Evolutionary conservation across 1,139 yeast species (phyloP), one percentile per base, ranked within the genome.

Genomic region (Taphrina pruni): DNA sequence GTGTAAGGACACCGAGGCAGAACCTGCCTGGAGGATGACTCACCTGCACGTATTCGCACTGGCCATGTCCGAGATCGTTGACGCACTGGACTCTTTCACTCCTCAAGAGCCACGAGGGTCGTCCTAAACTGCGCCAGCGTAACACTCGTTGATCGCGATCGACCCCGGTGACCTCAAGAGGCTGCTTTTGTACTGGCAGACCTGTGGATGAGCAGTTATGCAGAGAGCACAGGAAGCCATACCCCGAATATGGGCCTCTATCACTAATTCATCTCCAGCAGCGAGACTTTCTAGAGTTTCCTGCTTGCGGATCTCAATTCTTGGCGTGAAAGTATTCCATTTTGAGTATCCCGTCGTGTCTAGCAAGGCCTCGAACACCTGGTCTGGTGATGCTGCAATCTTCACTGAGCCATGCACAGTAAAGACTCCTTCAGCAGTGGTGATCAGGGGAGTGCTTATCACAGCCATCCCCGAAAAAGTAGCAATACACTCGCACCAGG

Each of bases 81-180:
- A 58, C 54, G 11, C 62, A 21, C 35, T 58, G 62, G 12, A 58
- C 62, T 32, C 62, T 43, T 17, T 58, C 62, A 14, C 51, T 58
- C 17, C 62, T 20, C 4, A 58, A 39, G 26, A 58, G 43, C 54
- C 54, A 56, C 14, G 50, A 39, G 7, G 60, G 60, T 36, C 46
- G 38, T 9, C 62, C 62, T 32, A 32, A 8, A 35, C 62, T 58
- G 9, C 9, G 35, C 62, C 62, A 58, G 26, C 62, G 45, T n/a
- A 58, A 2, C 26, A 17, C 26, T 1, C 20, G 17, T 2, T 58
- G 36, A 2, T 32, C 46, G 8, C 26, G 14, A 21, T 45, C 54
- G n/a, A 58, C 7, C 7, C 43, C 46, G 2, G 62, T 36, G 9
- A 58, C 35, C 35, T 32, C 21, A 9, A 58, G 12, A 17, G 21